phyloP scores from a whole-genome alignment of 208 protist species.

The Novymonas esmeraldas region DNA sequence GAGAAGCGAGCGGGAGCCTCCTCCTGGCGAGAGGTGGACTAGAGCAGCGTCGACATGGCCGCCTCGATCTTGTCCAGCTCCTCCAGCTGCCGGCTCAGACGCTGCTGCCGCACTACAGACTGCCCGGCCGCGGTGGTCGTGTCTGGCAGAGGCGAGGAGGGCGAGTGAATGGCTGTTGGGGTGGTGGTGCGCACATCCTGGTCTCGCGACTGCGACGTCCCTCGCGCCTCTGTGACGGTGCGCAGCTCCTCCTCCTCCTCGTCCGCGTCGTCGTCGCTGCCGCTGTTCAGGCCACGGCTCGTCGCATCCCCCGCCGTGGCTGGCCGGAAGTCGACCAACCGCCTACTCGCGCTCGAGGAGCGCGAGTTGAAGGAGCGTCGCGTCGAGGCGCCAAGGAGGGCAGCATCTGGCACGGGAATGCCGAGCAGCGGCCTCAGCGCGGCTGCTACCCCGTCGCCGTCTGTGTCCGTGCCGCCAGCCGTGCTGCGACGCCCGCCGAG shows the following conservation, averaged over 20 bases:
- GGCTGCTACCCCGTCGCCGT: background rate
- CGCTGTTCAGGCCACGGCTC: conserved; percentile 8
- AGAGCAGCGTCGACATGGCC: conserved; percentile 11
- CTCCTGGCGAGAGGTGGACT: no score
- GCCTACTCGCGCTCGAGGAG: conserved; percentile 26
- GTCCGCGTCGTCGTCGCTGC: conserved; percentile 10
- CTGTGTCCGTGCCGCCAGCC: background rate
- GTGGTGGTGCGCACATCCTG: no score
- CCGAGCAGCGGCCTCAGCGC: background rate
- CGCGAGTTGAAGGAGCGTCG: conserved; percentile 22
- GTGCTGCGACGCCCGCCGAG: background rate
- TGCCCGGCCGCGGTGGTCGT: conserved; percentile 7
- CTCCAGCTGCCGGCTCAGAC: conserved; percentile 19
- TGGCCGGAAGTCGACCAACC: conserved; percentile 23
- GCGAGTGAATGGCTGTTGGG: conserved; percentile 12
- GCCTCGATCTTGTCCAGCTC: conserved; percentile 34
- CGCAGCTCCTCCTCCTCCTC: background rate
- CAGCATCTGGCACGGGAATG: conserved; percentile 19
- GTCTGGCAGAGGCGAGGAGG: conserved; percentile 13
- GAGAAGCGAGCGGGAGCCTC: background rate
- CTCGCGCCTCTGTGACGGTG: background rate
- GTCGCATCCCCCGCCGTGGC: conserved; percentile 7
- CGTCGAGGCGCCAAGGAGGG: conserved; percentile 19
- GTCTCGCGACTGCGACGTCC: background rate
- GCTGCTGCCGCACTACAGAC: conserved; percentile 20